Percentiles rank a stretch among this genome's conserved stretches.
Evolutionary conservation across 176 grass and related monocot genomes (phyloP).

Genomic region (Hordeum marinum): DNA sequence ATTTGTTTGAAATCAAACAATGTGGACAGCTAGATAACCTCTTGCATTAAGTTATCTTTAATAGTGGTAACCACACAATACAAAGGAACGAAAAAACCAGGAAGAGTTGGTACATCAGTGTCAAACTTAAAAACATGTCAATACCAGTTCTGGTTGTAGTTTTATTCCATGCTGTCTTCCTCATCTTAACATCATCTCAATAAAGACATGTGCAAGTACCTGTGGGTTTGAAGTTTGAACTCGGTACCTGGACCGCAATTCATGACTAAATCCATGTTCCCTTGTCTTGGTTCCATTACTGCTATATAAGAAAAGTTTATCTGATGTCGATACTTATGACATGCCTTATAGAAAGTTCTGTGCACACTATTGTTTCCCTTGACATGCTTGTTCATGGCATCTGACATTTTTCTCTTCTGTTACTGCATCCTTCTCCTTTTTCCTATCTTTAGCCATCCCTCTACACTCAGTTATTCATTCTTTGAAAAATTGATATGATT

Average conservation of each 20-base stretch:
- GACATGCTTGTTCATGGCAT: conserved; percentile 2
- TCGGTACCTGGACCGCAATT: background rate
- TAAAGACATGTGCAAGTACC: background rate
- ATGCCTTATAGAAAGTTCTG: background rate
- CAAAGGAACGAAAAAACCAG: background rate
- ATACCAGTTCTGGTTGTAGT: conserved; percentile 7
- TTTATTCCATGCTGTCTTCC: background rate
- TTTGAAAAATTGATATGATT: background rate
- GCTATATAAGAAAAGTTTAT: background rate
- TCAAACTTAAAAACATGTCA: conserved; percentile 20
- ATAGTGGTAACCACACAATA: background rate
- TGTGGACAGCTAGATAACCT: background rate
- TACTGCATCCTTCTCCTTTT: background rate
- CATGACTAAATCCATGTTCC: background rate
- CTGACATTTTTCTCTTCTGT: background rate
- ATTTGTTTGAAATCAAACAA: conserved; percentile 20
- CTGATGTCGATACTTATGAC: background rate
- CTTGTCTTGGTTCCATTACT: background rate
- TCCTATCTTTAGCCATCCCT: background rate
- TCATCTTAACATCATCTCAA: background rate
- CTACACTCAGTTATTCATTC: background rate
- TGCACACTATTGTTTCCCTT: no score
- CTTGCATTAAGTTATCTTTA: conserved; percentile 7
- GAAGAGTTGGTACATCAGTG: conserved; percentile 11
- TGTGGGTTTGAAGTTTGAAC: background rate